Evolutionary conservation across 768 basidiomycete genomes (phyloP), one percentile per base, ranked within the genome.

Genomic region (Phylloporus sp.): DNA sequence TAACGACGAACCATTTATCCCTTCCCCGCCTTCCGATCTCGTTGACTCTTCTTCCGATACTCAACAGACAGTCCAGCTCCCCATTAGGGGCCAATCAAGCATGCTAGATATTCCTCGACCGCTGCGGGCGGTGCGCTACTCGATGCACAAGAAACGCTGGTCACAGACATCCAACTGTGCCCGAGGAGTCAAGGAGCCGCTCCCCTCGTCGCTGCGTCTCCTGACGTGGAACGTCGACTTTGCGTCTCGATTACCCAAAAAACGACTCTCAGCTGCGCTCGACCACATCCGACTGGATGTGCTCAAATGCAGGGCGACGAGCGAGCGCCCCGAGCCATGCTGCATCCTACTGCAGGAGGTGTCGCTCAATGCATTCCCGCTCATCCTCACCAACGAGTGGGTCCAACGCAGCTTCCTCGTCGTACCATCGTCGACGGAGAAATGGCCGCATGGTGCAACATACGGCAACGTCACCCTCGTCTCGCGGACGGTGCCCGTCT

Each of bases 401-500:
- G 75, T 91, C 43, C 77, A 77, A 48, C 70, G 68, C 34, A 73
- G 79, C 65, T 89, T 87, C 62, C 62, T 73, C 42, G 70, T 89
- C 42, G 74, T 79, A 12, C 88, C 88, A 1, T 72, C 75, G 23
- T 73, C 75, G 23, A 57, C 71, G 8, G 70, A 73, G 8, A 77
- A 81, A 35, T 91, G 86, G 86, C 79, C 78, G 2, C 59, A 63
- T 12, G 53, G 56, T 2, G 72, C 75, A 12, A 29, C 20, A 6
- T 88, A 86, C 61, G 88, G 88, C n/a, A 82, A 76, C 52, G 80
- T 87, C 43, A 89, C 86, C 31, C 77, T 91, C 22, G 74, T 89
- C 34, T 77, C 85, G 56, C 74, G 79, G 38, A 74, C 73, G 45
- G 65, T 86, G 15, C 74, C 76, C 0, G 72, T 88, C 5, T 70